Evolutionary conservation across 306 rosid genomes (phyloP).

Genomic region (Malus sylvestris): DNA sequence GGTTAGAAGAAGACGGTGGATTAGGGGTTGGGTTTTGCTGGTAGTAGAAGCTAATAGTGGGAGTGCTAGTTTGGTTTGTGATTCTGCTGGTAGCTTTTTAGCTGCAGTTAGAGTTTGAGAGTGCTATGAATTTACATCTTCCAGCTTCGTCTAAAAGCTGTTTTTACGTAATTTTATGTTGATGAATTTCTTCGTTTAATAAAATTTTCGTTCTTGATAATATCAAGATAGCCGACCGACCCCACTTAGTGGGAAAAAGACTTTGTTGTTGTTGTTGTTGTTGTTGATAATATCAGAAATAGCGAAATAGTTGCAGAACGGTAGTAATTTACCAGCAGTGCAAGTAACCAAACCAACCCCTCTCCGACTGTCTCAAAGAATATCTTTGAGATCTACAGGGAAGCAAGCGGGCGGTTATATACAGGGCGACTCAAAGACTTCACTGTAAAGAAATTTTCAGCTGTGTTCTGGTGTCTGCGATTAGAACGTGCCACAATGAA

Average conservation of each 20-base stretch:
- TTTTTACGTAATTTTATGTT: not conserved
- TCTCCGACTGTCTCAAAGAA: too few relatives aligned
- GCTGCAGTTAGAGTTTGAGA: not conserved
- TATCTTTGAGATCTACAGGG: not conserved
- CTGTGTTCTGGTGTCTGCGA: not conserved
- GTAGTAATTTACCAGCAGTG: not conserved
- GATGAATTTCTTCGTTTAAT: not conserved
- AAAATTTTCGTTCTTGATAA: not conserved
- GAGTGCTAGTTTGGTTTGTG: not conserved
- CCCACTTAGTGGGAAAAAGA: too few relatives aligned
- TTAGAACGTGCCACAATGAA: not conserved
- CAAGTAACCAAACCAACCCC: not conserved
- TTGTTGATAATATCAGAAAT: not conserved
- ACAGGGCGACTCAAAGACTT: too few relatives aligned
- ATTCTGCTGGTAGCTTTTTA: not conserved
- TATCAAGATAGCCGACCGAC: not conserved
- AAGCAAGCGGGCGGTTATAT: not conserved
- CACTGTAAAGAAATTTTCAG: not conserved
- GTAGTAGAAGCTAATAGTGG: not conserved
- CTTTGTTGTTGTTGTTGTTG: too few relatives aligned
- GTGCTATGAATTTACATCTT: not conserved
- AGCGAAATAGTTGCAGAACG: not conserved
- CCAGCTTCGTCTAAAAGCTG: conserved; percentile 12
- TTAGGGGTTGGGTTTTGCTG: not conserved
- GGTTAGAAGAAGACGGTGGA: not conserved